Percentiles rank a stretch among this genome's conserved stretches.
phyloP scores from a whole-genome alignment of 352 stramenopile species.

The Lagenidium sp. region DNA sequence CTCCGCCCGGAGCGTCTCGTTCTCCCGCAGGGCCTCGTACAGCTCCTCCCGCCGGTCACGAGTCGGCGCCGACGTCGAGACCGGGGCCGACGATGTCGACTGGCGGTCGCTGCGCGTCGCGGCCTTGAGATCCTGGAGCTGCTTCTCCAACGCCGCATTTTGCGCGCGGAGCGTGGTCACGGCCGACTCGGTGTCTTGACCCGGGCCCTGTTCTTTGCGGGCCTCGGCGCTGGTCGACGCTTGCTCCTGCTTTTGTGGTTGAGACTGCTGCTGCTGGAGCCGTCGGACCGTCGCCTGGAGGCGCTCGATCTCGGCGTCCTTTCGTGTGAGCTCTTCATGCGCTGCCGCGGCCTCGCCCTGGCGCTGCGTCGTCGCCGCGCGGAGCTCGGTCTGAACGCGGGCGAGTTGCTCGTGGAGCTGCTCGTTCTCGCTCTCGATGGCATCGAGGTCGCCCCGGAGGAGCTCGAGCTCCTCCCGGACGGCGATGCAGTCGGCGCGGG shows the following conservation, averaged over 20 bases:
- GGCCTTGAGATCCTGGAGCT: constrained; percentile 25
- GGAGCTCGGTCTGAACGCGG: constrained; percentile 19
- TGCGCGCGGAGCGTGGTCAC: constrained; percentile 21
- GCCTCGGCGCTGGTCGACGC: background rate
- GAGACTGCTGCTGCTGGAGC: constrained; percentile 14
- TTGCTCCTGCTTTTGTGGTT: constrained; percentile 3
- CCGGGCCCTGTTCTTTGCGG: constrained; percentile 2
- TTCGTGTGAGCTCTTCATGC: constrained; percentile 9
- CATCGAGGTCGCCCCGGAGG: constrained; percentile 41
- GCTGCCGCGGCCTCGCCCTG: constrained; percentile 5
- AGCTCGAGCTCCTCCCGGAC: constrained; percentile 58
- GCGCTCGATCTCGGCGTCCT: constrained; percentile 17
- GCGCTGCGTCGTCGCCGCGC: constrained; percentile 5
- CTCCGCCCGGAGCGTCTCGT: constrained; percentile 46
- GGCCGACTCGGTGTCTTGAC: constrained; percentile 1
- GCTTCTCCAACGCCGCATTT: constrained; percentile 27
- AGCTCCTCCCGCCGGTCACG: constrained; percentile 45
- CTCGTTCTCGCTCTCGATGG: constrained; percentile 55
- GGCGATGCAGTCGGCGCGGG: constrained; percentile 49
- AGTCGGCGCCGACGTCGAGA: constrained; percentile 19
- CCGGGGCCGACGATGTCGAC: constrained; percentile 20
- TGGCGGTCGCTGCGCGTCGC: constrained; percentile 25
- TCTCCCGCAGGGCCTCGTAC: constrained; percentile 55
- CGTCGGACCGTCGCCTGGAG: constrained; percentile 11
- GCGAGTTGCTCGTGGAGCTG: constrained; percentile 52